Evolutionary conservation across 208 protist species (phyloP).

Genomic region (Crithidia thermophila): DNA sequence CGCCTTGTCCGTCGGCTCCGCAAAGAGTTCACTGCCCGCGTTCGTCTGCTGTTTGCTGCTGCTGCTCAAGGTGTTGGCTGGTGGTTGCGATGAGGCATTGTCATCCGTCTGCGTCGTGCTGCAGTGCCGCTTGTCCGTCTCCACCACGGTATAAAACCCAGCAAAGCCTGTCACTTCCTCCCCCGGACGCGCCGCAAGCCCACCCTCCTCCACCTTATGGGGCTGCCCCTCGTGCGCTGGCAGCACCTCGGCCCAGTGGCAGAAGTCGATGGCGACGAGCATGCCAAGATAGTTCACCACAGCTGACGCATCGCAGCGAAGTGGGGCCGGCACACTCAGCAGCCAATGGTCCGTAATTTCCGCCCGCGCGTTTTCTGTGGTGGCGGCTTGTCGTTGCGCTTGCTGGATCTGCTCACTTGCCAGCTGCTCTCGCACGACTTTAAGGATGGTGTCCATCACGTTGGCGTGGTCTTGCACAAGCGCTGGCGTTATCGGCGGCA

Average conservation of each 20-base stretch:
- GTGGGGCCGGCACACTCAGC: conserved; percentile 43
- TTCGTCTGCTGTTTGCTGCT: too few species aligned
- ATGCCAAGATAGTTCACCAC: conserved; percentile 80
- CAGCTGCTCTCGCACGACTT: conserved; percentile 4
- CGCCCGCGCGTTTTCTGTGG: not conserved
- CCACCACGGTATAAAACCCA: conserved; percentile 55
- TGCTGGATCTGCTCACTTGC: not conserved
- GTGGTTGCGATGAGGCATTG: too few species aligned
- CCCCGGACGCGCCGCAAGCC: conserved; percentile 29
- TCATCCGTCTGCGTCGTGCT: not conserved
- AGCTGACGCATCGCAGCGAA: conserved; percentile 33
- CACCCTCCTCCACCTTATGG: not conserved
- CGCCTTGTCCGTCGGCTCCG: conserved; percentile 1
- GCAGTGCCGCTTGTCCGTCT: not conserved
- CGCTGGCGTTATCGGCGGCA: conserved; percentile 15
- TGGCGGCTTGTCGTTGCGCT: not conserved
- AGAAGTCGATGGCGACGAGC: conserved; percentile 87
- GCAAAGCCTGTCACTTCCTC: conserved; percentile 43
- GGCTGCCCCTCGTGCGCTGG: not conserved
- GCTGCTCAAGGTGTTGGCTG: too few species aligned
- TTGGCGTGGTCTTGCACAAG: not conserved
- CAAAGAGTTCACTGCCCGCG: not conserved
- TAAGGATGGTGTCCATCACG: conserved; percentile 15
- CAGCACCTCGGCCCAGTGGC: conserved; percentile 74
- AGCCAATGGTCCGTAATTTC: conserved; percentile 53